Evolutionary conservation across 1,284 basidiomycete species (phyloP).

Genomic region (Wallemia hederae): DNA sequence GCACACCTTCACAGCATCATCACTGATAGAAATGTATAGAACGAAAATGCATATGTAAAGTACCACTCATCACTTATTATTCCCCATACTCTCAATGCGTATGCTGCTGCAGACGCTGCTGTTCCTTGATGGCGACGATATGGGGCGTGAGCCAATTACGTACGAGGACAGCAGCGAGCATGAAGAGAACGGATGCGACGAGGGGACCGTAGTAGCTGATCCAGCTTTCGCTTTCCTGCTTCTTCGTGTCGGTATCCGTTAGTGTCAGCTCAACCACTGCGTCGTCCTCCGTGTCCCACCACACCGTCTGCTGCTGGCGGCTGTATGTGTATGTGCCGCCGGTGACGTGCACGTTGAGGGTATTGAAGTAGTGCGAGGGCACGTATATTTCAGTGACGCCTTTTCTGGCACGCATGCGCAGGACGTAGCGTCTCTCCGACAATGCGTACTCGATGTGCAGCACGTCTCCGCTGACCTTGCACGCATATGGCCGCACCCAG

Average conservation of each 20-base stretch:
- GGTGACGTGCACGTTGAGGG: background rate
- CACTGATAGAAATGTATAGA: too few species aligned
- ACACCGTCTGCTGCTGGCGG: background rate
- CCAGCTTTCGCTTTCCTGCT: background rate
- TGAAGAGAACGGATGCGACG: background rate
- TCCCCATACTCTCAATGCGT: too few species aligned
- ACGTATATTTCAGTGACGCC: background rate
- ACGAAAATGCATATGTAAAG: too few species aligned
- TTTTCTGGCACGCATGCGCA: background rate
- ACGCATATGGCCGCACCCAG: slow-evolving; percentile 12
- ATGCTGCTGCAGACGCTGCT: background rate
- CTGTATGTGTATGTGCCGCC: background rate
- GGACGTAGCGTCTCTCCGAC: background rate
- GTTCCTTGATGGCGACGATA: background rate
- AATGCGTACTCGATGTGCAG: background rate
- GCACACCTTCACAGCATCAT: too few species aligned
- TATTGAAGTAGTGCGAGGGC: background rate
- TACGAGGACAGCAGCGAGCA: background rate
- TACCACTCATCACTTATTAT: too few species aligned
- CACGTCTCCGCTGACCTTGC: background rate
- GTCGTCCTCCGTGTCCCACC: background rate
- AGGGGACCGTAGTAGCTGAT: background rate
- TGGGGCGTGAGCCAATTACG: background rate
- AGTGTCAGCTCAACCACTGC: too few species aligned
- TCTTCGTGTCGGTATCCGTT: background rate